A percentile compares a stretch with the other conserved stretches of the same genome.
These are phyloP conservation scores for Polymyxa betae DNA, from an alignment of 208 protist genomes.

Conservation along the genomic window DNA sequence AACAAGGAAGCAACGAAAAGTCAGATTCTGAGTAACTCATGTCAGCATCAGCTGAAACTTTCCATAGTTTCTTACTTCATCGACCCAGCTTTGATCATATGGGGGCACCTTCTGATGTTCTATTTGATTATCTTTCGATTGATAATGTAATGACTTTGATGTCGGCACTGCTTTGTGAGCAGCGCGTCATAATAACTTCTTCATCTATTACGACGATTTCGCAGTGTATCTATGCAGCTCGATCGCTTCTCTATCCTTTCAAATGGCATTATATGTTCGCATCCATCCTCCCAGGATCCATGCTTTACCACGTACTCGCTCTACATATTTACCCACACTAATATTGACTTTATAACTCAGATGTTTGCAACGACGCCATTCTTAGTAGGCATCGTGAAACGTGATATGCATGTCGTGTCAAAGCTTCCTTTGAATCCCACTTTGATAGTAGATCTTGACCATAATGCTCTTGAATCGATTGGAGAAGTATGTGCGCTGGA, in stretches of 20 bases:
- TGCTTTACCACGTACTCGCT: conserved; percentile 35
- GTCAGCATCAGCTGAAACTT: neutral
- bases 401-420: neutral
- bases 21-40: neutral
- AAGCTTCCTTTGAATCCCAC: neutral
- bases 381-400: neutral
- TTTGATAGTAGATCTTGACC: neutral
- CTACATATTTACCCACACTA: neutral
- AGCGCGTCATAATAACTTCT: neutral
- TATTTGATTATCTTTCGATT: conserved; percentile 24
- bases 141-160: conserved; percentile 31
- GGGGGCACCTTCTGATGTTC: neutral
- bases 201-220: neutral
- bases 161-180: neutral
- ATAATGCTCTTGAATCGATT: neutral
- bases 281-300: neutral
- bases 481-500: neutral
- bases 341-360: neutral
- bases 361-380: neutral
- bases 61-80: conserved; percentile 3
- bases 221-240: neutral
- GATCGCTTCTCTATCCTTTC: conserved; percentile 31
- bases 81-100: conserved; percentile 21
- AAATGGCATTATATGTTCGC: conserved; percentile 3
- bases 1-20: conserved; percentile 1